Percentiles rank a stretch among this genome's conserved stretches.
phyloP scores from a whole-genome alignment of 2,329 filamentous ascomycete species.

The Aspergillus tubingensis region DNA sequence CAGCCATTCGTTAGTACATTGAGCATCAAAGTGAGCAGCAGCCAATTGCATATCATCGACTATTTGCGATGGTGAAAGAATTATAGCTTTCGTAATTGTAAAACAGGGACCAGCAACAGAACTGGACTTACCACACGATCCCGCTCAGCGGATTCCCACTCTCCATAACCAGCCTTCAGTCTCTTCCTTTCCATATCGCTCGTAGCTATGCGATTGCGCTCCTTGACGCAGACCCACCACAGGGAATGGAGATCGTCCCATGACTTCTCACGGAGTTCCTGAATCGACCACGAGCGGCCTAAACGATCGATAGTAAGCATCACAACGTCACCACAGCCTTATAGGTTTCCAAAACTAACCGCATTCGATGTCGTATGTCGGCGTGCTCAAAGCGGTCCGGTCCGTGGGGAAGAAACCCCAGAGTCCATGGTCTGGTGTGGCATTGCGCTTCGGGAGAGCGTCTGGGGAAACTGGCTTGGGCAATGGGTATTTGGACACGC shows the following conservation, averaged over 20 bases:
- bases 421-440: constrained; percentile 77
- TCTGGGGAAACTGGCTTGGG: constrained; percentile 69
- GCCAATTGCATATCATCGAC: no score
- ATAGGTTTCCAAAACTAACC: constrained; percentile 49
- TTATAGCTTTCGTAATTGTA: no score
- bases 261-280: constrained; percentile 83
- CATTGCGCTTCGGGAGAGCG: constrained; percentile 49
- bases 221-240: constrained; percentile 93
- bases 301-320: constrained; percentile 19
- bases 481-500: constrained; percentile 69
- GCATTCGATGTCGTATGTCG: constrained; percentile 69
- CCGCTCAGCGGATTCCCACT: constrained; percentile 64
- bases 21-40: not conserved
- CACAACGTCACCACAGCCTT: not conserved
- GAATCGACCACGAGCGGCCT: constrained; percentile 78
- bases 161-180: constrained; percentile 71
- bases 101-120: not conserved
- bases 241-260: constrained; percentile 91
- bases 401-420: constrained; percentile 86
- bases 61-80: not conserved
- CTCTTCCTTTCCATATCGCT: constrained; percentile 68
- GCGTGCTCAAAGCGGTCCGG: constrained; percentile 68
- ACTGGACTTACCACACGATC: constrained; percentile 63
- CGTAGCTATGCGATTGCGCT: constrained; percentile 87
- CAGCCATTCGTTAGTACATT: not conserved